Evolutionary conservation across 108 stramenopile genomes (phyloP).

Genomic region (Fragilariopsis cylindrus): DNA sequence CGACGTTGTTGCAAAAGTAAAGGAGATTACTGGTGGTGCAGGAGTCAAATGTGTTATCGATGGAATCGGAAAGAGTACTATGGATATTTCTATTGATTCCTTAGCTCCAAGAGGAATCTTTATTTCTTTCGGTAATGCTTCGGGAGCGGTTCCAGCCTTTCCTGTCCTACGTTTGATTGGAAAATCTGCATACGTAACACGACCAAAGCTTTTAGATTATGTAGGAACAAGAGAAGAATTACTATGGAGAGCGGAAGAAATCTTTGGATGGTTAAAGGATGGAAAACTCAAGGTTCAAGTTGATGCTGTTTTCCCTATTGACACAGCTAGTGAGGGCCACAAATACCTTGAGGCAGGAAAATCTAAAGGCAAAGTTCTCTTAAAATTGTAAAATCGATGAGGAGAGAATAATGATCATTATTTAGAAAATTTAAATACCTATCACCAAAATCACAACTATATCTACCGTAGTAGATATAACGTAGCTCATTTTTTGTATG

Average conservation of each 20-base stretch:
- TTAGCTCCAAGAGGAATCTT: constrained; percentile 80
- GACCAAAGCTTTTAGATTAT: constrained; percentile 87
- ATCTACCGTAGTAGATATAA: too few species aligned
- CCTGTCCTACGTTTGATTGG: constrained; percentile 71
- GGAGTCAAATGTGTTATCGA: constrained; percentile 84
- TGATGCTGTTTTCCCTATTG: constrained; percentile 67
- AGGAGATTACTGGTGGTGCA: constrained; percentile 66
- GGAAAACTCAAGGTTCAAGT: constrained; percentile 74
- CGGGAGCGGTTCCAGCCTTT: constrained; percentile 86
- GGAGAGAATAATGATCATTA: too few species aligned
- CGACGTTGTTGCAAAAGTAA: constrained; percentile 65
- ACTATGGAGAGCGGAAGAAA: constrained; percentile 57
- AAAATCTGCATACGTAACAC: constrained; percentile 78
- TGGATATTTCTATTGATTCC: constrained; percentile 75
- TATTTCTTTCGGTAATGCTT: constrained; percentile 86
- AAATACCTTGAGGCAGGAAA: constrained; percentile 76
- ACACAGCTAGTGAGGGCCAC: constrained; percentile 71
- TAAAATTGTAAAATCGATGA: constrained; percentile 36
- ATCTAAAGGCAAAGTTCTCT: constrained; percentile 82
- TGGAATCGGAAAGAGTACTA: constrained; percentile 80
- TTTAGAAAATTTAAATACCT: not conserved
- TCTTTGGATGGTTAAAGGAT: constrained; percentile 75
- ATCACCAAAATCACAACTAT: too few species aligned
- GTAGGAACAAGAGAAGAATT: constrained; percentile 64
- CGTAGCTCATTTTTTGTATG: too few species aligned